Evolutionary conservation across 306 rosid genomes (phyloP).

Genomic region (Glycine latifolia): DNA sequence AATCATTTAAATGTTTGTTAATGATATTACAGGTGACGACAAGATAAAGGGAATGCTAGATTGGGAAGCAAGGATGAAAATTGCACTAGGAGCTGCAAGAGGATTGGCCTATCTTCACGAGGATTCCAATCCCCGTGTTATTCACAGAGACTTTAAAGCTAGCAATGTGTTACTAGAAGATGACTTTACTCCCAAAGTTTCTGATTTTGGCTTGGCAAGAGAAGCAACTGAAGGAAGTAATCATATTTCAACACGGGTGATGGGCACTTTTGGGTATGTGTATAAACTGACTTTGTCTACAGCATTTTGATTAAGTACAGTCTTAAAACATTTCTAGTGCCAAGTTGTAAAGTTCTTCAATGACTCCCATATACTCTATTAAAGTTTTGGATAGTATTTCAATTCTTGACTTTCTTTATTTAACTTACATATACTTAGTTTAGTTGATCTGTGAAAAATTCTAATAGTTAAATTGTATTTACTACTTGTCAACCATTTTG

Average conservation of each 20-base stretch:
- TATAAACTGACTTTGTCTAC: slow-evolving; percentile 27
- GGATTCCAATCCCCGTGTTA: slow-evolving; percentile 96
- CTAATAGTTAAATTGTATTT: not conserved
- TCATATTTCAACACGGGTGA: slow-evolving; percentile 92
- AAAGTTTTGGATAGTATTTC: not conserved
- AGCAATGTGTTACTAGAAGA: slow-evolving; percentile 92
- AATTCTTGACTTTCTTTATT: slow-evolving; percentile 15
- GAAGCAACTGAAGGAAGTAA: slow-evolving; percentile 97
- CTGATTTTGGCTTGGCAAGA: slow-evolving; percentile 96
- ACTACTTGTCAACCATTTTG: slow-evolving; percentile 22
- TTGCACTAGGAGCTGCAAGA: slow-evolving; percentile 98
- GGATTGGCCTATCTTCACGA: slow-evolving; percentile 98
- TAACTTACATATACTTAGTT: not conserved
- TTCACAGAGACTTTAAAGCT: slow-evolving; percentile 95
- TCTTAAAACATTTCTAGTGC: slow-evolving; percentile 14
- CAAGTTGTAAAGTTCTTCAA: slow-evolving; percentile 36
- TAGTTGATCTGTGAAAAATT: slow-evolving; percentile 11
- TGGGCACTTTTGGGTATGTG: slow-evolving; percentile 96
- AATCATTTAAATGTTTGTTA: slow-evolving; percentile 33
- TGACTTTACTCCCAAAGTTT: slow-evolving; percentile 95
- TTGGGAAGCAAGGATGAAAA: slow-evolving; percentile 94
- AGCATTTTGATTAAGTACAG: slow-evolving; percentile 34
- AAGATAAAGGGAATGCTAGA: slow-evolving; percentile 80
- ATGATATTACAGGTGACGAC: slow-evolving; percentile 75
- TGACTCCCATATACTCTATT: slow-evolving; percentile 21